Base-by-base conservation (phyloP, 1,284 basidiomycete genomes). In the Caloboletus inedulis region DNA sequence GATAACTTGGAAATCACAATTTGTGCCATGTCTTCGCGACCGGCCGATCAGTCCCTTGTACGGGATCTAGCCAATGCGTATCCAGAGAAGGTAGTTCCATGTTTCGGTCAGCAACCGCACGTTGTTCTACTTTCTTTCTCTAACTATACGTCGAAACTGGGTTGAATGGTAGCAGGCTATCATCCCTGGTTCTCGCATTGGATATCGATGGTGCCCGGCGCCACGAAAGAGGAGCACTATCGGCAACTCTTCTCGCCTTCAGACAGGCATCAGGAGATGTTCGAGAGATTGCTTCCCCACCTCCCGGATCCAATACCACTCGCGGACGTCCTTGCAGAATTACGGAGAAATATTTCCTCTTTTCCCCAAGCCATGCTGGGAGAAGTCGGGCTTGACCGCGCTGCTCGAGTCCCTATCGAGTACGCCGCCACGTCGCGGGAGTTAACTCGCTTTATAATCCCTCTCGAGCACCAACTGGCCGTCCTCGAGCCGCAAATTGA, bases 171-270 rank as follows among this genome's bases (percentile, higher is more conserved):
- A 59, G 31, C 58, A 91, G 89, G 90, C 18, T 83, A 89, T 60
- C 91, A 93, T 65, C 91, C 91, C 6, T 93, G 90, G 91, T 92
- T 88, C 68, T 75, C 82, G 3, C 83, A 92, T 66, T 76, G 75
- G 61, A 87, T 93, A 58, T 77, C 85, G 4, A 67, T 81, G 30
- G 60, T 59, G 55, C 50, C 71, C 49, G 51, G 50, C 31, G 33
- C 60, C 57, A 72, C 77, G 54, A 89, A 84, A 63, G 78, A 81
- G 55, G 72, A 76, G 13, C 91, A 93, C 68, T 93, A 92, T 66
- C 69, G 75, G 21, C 57, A 61, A 2, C 74, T 92, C 34, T 84
- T 92, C 58, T 69, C 79, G 13, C 57, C 59, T 54, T 64, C 59
- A 27, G 51, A 61, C 35, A 62, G 75, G 12, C 62, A 71, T 23